Evolutionary conservation across 768 basidiomycete species (phyloP), one percentile per base, ranked within the genome.

Genomic region (Lentinula lateritia): DNA sequence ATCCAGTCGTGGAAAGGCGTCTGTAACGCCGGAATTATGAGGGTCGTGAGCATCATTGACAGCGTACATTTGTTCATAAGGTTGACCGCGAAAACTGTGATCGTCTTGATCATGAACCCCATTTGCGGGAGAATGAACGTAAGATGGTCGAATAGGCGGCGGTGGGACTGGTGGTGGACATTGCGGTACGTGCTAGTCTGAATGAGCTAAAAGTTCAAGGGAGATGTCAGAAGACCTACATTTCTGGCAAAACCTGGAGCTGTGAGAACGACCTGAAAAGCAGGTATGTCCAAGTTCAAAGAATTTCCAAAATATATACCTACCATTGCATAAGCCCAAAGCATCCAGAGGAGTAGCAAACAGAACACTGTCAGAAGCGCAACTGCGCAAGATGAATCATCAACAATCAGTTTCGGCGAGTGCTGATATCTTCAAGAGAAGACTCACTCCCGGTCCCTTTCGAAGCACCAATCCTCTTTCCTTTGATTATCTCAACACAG

Each of bases 301-400:
- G 58, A 50, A 45, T 3, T 35, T 39, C 16, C 16, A 28, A 20
- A 32, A 7, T 57, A 32, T 38, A 20, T 23, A 70, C 81, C 55
- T 60, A 92, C 93, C 81, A 83, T 85, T 20, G 81, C 60, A 73
- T 95, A 96, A 13, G 87, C 81, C 93, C 93, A 94, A 0, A 87
- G 48, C 78, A 85, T 80, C 82, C 93, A 83, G n/a, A 87, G 64
- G 50, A 83, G 83, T 20, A 95, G 68, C 5, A 90, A 61, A 41
- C 73, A 75, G 67, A 87, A 94, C 0, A 87, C 79, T 1, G 81
- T 78, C 55, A 95, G 69, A 61, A 90, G 79, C 3, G 77, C 85
- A 62, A 91, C 93, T 95, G 53, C 36, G 39, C n/a, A 60, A 52
- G 62, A 50, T 16, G 28, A 28, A 28, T 28, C 28, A 28, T 28